phyloP scores from a whole-genome alignment of 2,329 filamentous ascomycete species.

The Curvularia hawaiiensis region DNA sequence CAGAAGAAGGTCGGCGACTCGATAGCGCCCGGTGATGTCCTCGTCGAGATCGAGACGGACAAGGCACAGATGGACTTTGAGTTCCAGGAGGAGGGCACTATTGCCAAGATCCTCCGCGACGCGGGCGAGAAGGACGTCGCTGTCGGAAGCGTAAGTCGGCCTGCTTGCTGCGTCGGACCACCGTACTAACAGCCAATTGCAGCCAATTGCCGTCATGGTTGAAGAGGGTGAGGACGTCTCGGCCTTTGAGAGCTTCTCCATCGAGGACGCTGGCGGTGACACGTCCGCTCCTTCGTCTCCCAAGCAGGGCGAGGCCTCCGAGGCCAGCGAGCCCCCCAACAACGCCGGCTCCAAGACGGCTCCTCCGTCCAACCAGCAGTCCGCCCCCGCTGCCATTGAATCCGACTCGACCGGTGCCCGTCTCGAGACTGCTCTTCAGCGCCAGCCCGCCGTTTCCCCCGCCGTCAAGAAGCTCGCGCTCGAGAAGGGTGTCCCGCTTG shows the following conservation, averaged over 20 bases:
- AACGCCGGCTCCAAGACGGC: slow-evolving; percentile 62
- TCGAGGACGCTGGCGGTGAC: slow-evolving; percentile 90
- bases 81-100: slow-evolving; percentile 95
- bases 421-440: slow-evolving; percentile 83
- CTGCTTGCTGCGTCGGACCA: background rate
- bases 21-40: slow-evolving; percentile 88
- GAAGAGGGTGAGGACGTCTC: slow-evolving; percentile 88
- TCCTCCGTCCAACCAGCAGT: slow-evolving; percentile 52
- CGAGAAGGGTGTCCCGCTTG: slow-evolving; percentile 80
- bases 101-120: slow-evolving; percentile 93
- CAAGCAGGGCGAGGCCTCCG: slow-evolving; percentile 65
- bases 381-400: slow-evolving; percentile 66
- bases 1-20: slow-evolving; percentile 94
- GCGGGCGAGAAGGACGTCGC: slow-evolving; percentile 91
- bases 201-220: slow-evolving; percentile 96
- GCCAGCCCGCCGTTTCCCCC: slow-evolving; percentile 74
- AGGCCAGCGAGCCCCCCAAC: slow-evolving; percentile 64
- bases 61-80: slow-evolving; percentile 99
- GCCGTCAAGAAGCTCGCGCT: slow-evolving; percentile 81
- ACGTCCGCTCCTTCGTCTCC: slow-evolving; percentile 66
- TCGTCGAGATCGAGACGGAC: slow-evolving; percentile 98
- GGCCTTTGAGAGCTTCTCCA: slow-evolving; percentile 85
- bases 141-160: slow-evolving; percentile 79
- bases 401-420: slow-evolving; percentile 75
- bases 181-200: slow-evolving; percentile 33